Base-by-base conservation (phyloP, 208 protist species). In the Phytomonas serpens region DNA sequence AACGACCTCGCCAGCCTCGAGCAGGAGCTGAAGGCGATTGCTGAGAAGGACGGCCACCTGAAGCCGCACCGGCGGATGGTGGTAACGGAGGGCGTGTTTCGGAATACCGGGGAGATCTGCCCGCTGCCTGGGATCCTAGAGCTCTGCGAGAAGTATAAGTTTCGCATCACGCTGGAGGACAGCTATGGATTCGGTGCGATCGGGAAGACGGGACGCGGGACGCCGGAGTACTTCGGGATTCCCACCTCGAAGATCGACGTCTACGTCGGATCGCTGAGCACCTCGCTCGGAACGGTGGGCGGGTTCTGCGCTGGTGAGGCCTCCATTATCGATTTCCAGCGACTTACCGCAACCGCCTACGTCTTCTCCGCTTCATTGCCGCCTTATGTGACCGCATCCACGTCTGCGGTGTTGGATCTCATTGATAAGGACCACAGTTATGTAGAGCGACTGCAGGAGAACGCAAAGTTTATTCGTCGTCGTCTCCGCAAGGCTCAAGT, bases 281-380 rank as follows among this genome's bases (percentile, higher is more conserved):
- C 88, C 47, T 71, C 95, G 1, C 77, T 99, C 11, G 94, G 87
- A 23, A 84, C 82, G 29, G 86, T 98, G 31, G 98, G 98, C 47
- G 98, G 98, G 29, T 99, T 99, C 79, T 98, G 94, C 79, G 84
- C 89, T 47, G 97, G 97, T 36, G 75, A 68, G 14, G 74, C 79
- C 10, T 71, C 77, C 33, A 88, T 99, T 52, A 83, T 98, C 23
- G 93, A 98, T 40, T 97, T 98, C 75, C 97, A 99, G 89, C 87
- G 96, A 33, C 81, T 99, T 32, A 75, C 81, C 68, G 89, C 88
- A 23, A 75, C 86, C 0, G 98, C 96, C 36, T 99, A 99, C 84
- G 89, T 97, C 52, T 99, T 99, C 82, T 98, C 96, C 19, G 98
- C 98, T 9, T 99, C 98, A 7, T 77, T 98, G 11, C 98, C 98